Evolutionary conservation across 768 basidiomycete species (phyloP), one percentile per base, ranked within the genome.

Genomic region (Mycena crocata): DNA sequence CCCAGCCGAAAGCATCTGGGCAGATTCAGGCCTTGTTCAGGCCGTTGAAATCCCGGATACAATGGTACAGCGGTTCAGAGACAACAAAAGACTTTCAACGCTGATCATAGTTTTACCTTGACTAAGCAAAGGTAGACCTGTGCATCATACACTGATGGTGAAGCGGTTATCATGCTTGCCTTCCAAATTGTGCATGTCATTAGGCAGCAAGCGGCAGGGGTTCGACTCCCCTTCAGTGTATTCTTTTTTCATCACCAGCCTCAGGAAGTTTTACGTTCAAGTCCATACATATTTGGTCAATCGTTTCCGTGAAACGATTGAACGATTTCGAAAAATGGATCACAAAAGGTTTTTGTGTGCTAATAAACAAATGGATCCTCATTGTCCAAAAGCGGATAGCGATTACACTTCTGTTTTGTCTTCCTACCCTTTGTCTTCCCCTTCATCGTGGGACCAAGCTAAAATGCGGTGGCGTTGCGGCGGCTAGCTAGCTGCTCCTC

Each of bases 161-260:
- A 92, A 92, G 89, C 85, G 90, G 91, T 91, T 92, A 92, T 92
- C 90, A 92, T 92, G 90, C 91, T 92, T 92, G 90, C 90, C 90
- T 92, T 92, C 91, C 90, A 92, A 24, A 21, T 44, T 55, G 15
- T 42, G 12, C n/a, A 23, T 26, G 23, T n/a, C n/a, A 59, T 48
- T 13, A 8, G 48, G 15, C 9, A 85, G 85, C 85, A 86, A 85
- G 87, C 86, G 87, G 89, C 87, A 89, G 83, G 88, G 88, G 88
- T 89, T 89, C 88, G 88, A 89, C 85, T 89, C 88, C 88, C 88
- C 84, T 89, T 87, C 83, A 83, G 87, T 83, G 84, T 86, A 85
- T 52, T 2, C 31, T 50, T 50, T 60, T 59, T 60, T 28, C 48
- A 7, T 26, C 48, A 49, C 24, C 40, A 17, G 17, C 15, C 19